Evolutionary conservation across 768 basidiomycete species (phyloP).

Genomic region (Trametes elegans): DNA sequence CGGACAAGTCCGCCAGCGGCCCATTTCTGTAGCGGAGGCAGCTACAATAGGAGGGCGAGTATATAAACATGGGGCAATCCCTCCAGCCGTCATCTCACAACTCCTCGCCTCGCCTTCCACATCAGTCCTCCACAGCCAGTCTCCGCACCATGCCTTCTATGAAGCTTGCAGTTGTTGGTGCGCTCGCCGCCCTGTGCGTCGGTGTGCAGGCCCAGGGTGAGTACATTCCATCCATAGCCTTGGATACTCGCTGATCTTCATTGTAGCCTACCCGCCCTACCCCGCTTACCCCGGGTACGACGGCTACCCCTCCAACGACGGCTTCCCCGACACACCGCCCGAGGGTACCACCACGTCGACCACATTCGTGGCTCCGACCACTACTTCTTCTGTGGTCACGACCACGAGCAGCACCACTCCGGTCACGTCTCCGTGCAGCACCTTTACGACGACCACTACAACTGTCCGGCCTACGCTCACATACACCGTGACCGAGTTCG

Average conservation of each 20-base stretch:
- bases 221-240: not conserved
- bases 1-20: no score
- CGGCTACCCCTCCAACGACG: not conserved
- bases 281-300: not conserved
- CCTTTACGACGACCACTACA: not conserved
- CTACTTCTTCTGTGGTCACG: no score
- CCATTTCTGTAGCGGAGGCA: no score
- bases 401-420: no score
- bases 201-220: constrained; percentile 1
- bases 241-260: not conserved
- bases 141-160: not conserved
- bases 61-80: not conserved
- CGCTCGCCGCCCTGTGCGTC: constrained; percentile 5
- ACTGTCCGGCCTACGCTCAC: not conserved
- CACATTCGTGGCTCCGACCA: no score
- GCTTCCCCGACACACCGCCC: not conserved
- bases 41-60: no score
- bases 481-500: not conserved
- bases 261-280: not conserved
- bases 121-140: not conserved
- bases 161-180: constrained; percentile 1
- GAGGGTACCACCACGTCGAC: not conserved
- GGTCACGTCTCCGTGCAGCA: not conserved
- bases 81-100: no score
- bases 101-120: not conserved